Evolutionary conservation across 2,329 filamentous ascomycete genomes (phyloP), one percentile per base, ranked within the genome.

Genomic region (Proliferodiscus dingleyae): DNA sequence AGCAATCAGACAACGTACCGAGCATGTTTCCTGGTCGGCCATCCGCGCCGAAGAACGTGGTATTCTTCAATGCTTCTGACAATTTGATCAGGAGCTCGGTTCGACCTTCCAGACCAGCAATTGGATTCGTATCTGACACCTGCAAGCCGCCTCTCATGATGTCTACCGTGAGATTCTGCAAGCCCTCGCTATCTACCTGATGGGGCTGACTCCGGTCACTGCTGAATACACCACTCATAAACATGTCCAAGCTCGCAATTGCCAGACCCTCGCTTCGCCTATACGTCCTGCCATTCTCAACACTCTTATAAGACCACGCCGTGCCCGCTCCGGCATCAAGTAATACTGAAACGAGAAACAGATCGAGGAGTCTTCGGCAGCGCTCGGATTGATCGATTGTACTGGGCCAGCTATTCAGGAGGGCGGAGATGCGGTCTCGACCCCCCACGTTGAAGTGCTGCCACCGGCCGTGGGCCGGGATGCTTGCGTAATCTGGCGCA

Each of bases 21-120:
- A 97, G 81, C 82, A 98, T 89, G 64, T 95, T 94, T 56, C 93
- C 93, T 9, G 93, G 93, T 47, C 93, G 78, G 41, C 84, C 87
- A 61, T 90, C 82, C 1, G 78, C 74, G 19, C 91, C 91, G 66
- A 96, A 98, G 57, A 89, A 85, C 41, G 93, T 85, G 47, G 80
- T 75, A 62, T 91, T 89, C 52, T 83, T 70, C 44, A 98, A 70
- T 4, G 91, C 90, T 52, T 83, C 75, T 10, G 81, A 81, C 1
- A 98, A 75, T 41, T 85, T 77, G 32, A 87, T 75, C 32, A 98
- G 71, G 37, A 98, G 75, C 15, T 84, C 83, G 4, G 89, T 83
- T 46, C 93, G 81, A 37, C 91, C 91, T 63, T 95, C 83, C 2
- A 97, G 69, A 3, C 93, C 91, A 32, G 87, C 84, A 52, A 98